phyloP scores from a whole-genome alignment of 179 eudicot genomes.

The Vitellaria paradoxa region DNA sequence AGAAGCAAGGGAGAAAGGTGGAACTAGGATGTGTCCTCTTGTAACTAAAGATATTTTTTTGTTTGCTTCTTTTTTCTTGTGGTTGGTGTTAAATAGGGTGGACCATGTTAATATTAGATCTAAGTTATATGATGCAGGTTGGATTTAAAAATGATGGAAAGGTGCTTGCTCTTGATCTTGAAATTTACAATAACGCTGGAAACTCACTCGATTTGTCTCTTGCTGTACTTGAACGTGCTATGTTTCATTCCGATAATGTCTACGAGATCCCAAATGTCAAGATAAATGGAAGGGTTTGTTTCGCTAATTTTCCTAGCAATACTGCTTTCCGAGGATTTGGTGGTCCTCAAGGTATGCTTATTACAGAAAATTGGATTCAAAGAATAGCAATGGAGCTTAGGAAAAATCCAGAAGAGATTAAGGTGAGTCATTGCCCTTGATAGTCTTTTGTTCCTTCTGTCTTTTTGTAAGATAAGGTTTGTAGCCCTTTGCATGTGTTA shows the following conservation, averaged over 20 bases:
- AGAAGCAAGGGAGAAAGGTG: background rate
- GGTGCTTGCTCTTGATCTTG: constrained; percentile 89
- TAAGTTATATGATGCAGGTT: constrained; percentile 49
- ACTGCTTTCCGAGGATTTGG: constrained; percentile 99
- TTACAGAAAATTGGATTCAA: constrained; percentile 95
- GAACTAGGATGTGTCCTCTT: background rate
- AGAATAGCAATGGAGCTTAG: constrained; percentile 86
- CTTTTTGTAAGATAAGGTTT: background rate
- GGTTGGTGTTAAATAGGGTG: background rate
- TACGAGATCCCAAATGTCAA: constrained; percentile 88
- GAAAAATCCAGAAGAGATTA: constrained; percentile 88
- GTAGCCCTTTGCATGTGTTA: background rate
- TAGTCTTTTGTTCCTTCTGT: background rate
- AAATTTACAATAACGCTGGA: constrained; percentile 91
- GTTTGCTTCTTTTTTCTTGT: background rate
- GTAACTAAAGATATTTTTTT: background rate
- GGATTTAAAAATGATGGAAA: constrained; percentile 89
- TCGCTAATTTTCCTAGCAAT: constrained; percentile 90
- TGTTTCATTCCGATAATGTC: constrained; percentile 96
- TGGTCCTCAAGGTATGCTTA: constrained; percentile 98
- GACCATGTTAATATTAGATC: background rate
- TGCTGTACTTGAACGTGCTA: constrained; percentile 90
- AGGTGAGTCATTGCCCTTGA: constrained; percentile 43
- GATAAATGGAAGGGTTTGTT: constrained; percentile 83
- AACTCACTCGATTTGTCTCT: constrained; percentile 92